A percentile compares a stretch with the other conserved stretches of the same genome.
These are phyloP conservation scores for Eucalyptus regnans DNA, from an alignment of 345 rosid species.

Conservation along the genomic window DNA sequence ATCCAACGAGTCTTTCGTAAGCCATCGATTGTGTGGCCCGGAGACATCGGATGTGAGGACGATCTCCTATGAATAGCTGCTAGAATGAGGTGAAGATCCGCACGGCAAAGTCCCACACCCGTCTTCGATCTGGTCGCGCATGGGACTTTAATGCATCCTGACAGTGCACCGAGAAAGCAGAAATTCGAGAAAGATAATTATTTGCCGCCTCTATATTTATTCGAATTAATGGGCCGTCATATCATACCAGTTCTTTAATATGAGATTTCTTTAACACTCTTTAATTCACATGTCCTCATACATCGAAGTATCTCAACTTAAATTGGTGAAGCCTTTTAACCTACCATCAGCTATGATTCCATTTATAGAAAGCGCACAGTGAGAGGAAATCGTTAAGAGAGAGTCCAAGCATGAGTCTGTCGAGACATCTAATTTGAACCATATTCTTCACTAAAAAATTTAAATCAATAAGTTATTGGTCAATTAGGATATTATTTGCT, in stretches of 20 bases:
- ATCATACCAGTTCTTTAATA: not conserved
- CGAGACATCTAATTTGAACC: too few species aligned
- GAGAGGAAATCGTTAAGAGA: too few species aligned
- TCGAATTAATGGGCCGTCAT: not conserved
- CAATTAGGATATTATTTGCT: not conserved
- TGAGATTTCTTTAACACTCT: too few species aligned
- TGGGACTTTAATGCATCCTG: not conserved
- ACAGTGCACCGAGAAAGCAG: not conserved
- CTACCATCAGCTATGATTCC: not conserved
- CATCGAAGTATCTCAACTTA: not conserved
- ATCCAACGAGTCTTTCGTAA: not conserved
- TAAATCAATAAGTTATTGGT: too few species aligned
- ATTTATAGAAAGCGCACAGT: too few species aligned
- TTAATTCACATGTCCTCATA: too few species aligned
- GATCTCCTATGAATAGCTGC: not conserved
- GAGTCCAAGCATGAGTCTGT: rapidly evolving
- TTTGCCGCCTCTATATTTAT: not conserved
- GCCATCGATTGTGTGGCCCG: not conserved
- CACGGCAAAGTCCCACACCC: not conserved
- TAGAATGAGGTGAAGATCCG: not conserved
- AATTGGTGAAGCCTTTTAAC: not conserved
- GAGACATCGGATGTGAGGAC: not conserved
- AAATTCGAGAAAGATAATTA: not conserved
- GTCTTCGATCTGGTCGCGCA: not conserved
- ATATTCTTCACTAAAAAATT: not conserved